phyloP scores from a whole-genome alignment of 352 stramenopile species.

The Aphanomyces astaci region DNA sequence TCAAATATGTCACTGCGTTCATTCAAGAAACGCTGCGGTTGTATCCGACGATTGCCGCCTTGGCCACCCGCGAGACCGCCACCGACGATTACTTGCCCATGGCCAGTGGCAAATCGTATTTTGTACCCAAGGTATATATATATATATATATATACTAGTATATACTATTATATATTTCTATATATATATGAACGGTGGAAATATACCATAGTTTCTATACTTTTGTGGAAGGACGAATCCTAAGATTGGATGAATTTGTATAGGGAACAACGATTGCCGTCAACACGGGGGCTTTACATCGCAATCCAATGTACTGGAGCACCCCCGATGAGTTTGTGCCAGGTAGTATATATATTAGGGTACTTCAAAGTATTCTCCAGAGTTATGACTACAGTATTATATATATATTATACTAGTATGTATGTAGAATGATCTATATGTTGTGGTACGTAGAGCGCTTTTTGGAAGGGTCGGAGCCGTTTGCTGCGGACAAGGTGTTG shows the following conservation, averaged over 20 bases:
- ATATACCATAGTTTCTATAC: no score
- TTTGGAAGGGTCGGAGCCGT: not conserved
- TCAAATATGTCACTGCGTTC: constrained; percentile 17
- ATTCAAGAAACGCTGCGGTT: constrained; percentile 19
- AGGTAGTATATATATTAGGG: not conserved
- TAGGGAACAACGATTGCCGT: constrained; percentile 18
- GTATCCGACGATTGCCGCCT: constrained; percentile 4
- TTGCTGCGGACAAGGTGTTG: not conserved
- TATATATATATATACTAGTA: no score
- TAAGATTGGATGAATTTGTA: no score
- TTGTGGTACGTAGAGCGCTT: not conserved
- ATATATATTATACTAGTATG: no score
- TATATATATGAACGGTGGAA: no score
- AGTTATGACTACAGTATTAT: no score
- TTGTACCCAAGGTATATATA: constrained; percentile 20
- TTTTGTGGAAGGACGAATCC: no score
- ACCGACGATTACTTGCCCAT: constrained; percentile 1
- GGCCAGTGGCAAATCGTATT: not conserved
- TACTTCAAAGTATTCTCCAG: no score
- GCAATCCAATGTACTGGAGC: constrained; percentile 11
- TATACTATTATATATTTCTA: no score
- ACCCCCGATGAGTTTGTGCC: constrained; percentile 7
- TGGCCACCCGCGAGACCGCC: not conserved
- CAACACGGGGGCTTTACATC: constrained; percentile 16
- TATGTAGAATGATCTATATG: no score